Base-by-base conservation (phyloP, 768 basidiomycete genomes). In the Boletus sensibilis region DNA sequence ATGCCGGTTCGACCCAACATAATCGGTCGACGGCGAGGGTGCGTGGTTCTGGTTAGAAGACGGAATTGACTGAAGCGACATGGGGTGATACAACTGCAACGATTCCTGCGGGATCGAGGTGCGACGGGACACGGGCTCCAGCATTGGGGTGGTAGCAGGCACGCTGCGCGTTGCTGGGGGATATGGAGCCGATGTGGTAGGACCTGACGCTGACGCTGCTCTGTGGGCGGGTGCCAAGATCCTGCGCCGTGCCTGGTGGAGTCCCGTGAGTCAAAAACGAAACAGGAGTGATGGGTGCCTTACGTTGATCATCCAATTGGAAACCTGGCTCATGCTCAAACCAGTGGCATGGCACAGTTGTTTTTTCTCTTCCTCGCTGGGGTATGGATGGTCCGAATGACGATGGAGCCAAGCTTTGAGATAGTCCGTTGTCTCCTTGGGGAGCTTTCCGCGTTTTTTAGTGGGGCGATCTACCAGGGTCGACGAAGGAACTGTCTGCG, bases 261-360 rank as follows among this genome's bases (percentile, higher is more conserved):
- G 55, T 46, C 52, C 27, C n/a, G 57, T 60, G 58, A 45, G 54
- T 56, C 48, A 29, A 66, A 39, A 52, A 38, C 43, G 50, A 56
- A 35, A 54, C 43, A 50, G 23, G 46, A 53, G 33, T 53, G 49
- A 57, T 9, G 78, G 41, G 47, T 20, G 56, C 74, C 82, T 50
- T 52, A 83, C 91, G 64, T 93, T 93, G 67, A 93, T 93, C 91
- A 93, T 93, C 91, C 91, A 93, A 70, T 93, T 93, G 50, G 89
- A 91, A 1, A 93, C 90, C 72, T 94, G 91, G 73, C 81, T 84
- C 90, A 93, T 93, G 75, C 86, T 90, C 60, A 94, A 75, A 25
- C 90, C 90, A 1, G 91, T 94, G 39, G 88, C 88, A 64, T 88
- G 83, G 72, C 91, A 93, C 61, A 94, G 75, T 68, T 90, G 88